Evolutionary conservation across 768 basidiomycete genomes (phyloP), one percentile per base, ranked within the genome.

Genomic region (Suillus placidus): DNA sequence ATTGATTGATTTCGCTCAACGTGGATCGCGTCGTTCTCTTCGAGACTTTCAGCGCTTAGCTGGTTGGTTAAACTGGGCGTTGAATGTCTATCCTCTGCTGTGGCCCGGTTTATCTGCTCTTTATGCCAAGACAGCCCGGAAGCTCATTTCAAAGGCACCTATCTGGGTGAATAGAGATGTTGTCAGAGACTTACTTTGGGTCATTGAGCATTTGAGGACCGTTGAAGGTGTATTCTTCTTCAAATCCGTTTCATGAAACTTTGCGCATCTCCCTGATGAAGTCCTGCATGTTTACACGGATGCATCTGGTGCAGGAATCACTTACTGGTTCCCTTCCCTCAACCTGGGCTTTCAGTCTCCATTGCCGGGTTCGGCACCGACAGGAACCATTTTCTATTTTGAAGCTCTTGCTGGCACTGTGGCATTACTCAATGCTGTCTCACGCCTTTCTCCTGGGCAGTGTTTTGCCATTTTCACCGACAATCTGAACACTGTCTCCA

Each of bases 41-140:
- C 35, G 68, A 2, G 71, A 79, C 0, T 81, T 74, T 26, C 79
- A 79, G 60, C 45, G 47, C 0, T 62, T 82, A 2, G 74, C 73
- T 0, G 82, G 82, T 0, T 78, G 74, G 67, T 45, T 79, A 14
- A 83, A 82, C 63, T 84, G 82, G 81, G 61, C 23, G 64, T 81
- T 6, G 26, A 84, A 83, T 60, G 77, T 77, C 2, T 81, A 71
- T 55, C 81, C 82, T 0, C 64, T 77, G 0, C 69, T 84, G 0
- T 68, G 72, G 0, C 82, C 82, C 0, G 72, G 68, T 0, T 69
- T 85, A 0, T 76, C 63, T 16, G 65, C 69, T 0, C 3, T 82
- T 0, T 84, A 84, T 64, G 61, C 66, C 0, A 82, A 83, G 61
- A 79, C 78, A 0, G 34, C 65, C 0, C 80, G 81, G 0, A 80